Evolutionary conservation across 257 asterid genomes (phyloP), one percentile per base, ranked within the genome.

Genomic region (Pogostemon cablin): DNA sequence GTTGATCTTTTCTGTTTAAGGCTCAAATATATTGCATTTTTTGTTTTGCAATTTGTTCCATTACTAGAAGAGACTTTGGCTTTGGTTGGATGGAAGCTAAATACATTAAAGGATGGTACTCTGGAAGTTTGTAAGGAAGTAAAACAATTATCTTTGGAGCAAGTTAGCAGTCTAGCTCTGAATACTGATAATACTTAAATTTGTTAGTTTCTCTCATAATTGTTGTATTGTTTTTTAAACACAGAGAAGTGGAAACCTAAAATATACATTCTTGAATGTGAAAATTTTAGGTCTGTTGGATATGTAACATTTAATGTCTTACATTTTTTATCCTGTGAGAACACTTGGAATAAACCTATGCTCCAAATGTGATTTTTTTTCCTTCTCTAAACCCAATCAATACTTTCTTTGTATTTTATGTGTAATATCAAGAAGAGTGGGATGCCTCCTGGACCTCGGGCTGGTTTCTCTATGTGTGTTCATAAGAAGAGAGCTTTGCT

Each of bases 361-460:
- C 12, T 56, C 58, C 57, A 41, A 50, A 9, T 42, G 61, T 49
- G 54, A 41, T 44, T 5, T 34, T 17, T 69, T 67, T 25, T 44
- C 53, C 54, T 17, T 62, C 15, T 41, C 9, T 43, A 48, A 43
- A 56, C 15, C n/a, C 9, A 59, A 5, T 75, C 70, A 57, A 63
- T 40, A 62, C 53, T 54, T 75, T 62, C 20, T 61, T 62, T 60
- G 3, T 55, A 7, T 76, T 59, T 69, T 20, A 46, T 72, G 72
- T 73, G 58, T 70, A 75, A 93, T 98, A 98, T 91, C 62, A 95
- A 95, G 82, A 95, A 84, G 82, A 83, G 88, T 66, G 99, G 99
- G 81, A 89, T 93, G 96, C 98, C 96, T 50, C 98, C 98, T 56
- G 99, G 98, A 43, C 89, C 96, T 74, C 98, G 98, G 80, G 98